Base-by-base conservation (phyloP, 495 filamentous ascomycete species). In the Neurospora cerealis region DNA sequence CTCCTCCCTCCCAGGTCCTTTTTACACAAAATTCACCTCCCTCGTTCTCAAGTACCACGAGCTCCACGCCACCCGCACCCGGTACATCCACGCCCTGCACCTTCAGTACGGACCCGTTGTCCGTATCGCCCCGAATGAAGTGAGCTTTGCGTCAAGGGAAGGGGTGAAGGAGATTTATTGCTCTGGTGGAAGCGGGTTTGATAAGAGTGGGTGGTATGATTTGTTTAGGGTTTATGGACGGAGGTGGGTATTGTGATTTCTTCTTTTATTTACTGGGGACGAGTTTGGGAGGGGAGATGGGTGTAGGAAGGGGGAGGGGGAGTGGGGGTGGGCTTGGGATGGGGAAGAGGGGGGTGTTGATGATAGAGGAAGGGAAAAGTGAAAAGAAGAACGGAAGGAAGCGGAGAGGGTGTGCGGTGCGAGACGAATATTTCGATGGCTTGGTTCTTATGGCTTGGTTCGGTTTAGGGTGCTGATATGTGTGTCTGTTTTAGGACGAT, bases 151-250 rank as follows among this genome's bases (percentile, higher is more conserved):
- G 0, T 87, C 85, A 3, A 74, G 86, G 1, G 81, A 85, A 24
- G 89, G 87, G 0, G 83, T 91, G n/a, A 89, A 88, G 73, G 89
- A 91, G 78, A 91, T 92, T 28, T 92, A 92, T 78, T 83, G 85
- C 38, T 88, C 87, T 0, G 88, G 87, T 1, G 90, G 90, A 0
- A 91, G 89, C 75, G 89, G 90, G 9, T 92, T 89, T 75, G 87
- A 91, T 71, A 92, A 92, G 81, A 91, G 89, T 0, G 88, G 89
- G 74, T 89, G 89, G 71, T 92, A 92, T 80, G 84, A 87, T 48
- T 77, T 91, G 11, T 92, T 92, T 76, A 85, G 82, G 73, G 83
- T 90, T 38, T 90, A 87, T 76, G 85, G 83, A 21, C 82, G 82
- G 38, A 88, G 86, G 88, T 87, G 71, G 48, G 78, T 74, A 32